Evolutionary conservation across 768 basidiomycete species (phyloP).

Genomic region (Boletus vinaceobasis): DNA sequence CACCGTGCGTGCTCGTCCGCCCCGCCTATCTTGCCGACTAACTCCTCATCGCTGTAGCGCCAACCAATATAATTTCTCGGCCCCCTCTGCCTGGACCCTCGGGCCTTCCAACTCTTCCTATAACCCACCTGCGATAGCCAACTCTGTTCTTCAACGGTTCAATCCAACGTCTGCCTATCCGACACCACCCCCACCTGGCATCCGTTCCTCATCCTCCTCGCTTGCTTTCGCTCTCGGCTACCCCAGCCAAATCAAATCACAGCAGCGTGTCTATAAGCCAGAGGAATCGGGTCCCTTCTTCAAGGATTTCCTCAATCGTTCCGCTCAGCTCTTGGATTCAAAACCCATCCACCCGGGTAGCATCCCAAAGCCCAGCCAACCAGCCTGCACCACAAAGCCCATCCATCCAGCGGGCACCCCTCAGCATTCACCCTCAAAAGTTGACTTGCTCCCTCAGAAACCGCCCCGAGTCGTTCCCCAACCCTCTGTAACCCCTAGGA

Average conservation of each 20-base stretch:
- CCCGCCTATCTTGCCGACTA: not conserved
- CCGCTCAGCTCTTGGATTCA: constrained; percentile 44
- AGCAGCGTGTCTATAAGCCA: constrained; percentile 40
- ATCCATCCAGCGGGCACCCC: constrained; percentile 11
- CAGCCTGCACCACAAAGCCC: constrained; percentile 11
- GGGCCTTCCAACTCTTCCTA: constrained; percentile 47
- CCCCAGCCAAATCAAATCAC: constrained; percentile 28
- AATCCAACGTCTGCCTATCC: constrained; percentile 64
- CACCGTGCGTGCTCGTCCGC: constrained; percentile 39
- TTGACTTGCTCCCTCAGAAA: constrained; percentile 16
- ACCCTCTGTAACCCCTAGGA: constrained; percentile 54
- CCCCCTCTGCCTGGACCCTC: constrained; percentile 41
- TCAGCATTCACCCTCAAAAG: constrained; percentile 15
- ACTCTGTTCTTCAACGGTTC: constrained; percentile 61
- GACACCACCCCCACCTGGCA: constrained; percentile 63
- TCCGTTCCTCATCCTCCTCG: constrained; percentile 67
- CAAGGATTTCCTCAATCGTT: constrained; percentile 51
- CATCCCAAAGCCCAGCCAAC: constrained; percentile 12
- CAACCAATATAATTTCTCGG: constrained; percentile 28
- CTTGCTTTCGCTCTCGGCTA: constrained; percentile 69
- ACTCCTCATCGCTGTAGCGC: constrained; percentile 16
- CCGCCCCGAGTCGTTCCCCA: constrained; percentile 3
- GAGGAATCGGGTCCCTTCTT: constrained; percentile 65
- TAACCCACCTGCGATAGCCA: constrained; percentile 55
- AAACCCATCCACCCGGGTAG: constrained; percentile 16